phyloP scores from a whole-genome alignment of 768 basidiomycete genomes.

The Rhodotorula diobovata region DNA sequence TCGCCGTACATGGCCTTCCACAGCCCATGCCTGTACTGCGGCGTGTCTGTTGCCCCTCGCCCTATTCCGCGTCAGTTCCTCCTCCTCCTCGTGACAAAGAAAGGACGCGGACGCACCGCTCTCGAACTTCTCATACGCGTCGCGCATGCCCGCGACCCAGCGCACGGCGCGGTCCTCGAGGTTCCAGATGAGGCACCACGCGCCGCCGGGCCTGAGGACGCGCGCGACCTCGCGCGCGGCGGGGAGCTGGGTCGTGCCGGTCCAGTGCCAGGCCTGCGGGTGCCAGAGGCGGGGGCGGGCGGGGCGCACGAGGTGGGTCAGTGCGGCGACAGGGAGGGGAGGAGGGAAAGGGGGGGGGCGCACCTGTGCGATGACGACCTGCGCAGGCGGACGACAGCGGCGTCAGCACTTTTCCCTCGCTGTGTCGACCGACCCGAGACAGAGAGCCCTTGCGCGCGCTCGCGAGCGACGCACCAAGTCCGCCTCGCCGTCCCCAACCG shows the following conservation, averaged over 20 bases:
- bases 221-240: constrained; percentile 73
- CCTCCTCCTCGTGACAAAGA: constrained; percentile 69
- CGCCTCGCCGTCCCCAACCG: constrained; percentile 64
- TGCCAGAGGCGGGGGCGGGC: not conserved
- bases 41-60: not conserved
- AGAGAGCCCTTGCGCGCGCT: not conserved
- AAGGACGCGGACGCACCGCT: constrained; percentile 66
- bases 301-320: too few relatives aligned
- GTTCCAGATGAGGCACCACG: constrained; percentile 79
- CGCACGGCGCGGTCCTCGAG: constrained; percentile 66
- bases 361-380: constrained; percentile 27
- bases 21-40: constrained; percentile 22
- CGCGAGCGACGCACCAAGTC: constrained; percentile 64
- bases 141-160: constrained; percentile 73
- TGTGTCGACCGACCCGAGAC: not conserved
- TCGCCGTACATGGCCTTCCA: constrained; percentile 41
- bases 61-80: constrained; percentile 57
- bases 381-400: constrained; percentile 51
- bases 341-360: not conserved
- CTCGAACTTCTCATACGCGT: constrained; percentile 50
- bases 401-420: too few relatives aligned
- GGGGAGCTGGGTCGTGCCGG: constrained; percentile 65
- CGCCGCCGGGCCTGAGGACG: constrained; percentile 70
- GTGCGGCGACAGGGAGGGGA: not conserved
- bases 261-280: constrained; percentile 83